phyloP scores from a whole-genome alignment of 768 basidiomycete genomes.

The Cystofilobasidium macerans region DNA sequence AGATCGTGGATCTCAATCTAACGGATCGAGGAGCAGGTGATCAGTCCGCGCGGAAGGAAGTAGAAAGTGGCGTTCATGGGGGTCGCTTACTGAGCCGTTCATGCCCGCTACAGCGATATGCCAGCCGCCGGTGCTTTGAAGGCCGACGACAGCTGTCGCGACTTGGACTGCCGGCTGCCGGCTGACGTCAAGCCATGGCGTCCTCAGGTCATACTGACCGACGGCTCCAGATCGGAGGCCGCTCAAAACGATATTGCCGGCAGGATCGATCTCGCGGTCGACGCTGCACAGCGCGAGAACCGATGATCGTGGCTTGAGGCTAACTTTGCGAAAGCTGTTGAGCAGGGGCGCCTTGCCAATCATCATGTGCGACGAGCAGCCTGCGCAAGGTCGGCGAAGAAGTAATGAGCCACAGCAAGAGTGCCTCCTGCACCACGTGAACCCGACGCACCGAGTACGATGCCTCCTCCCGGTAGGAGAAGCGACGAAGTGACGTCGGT shows the following conservation, averaged over 20 bases:
- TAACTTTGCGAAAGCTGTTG: neutral
- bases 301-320: neutral
- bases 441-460: slow-evolving; percentile 23
- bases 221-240: slow-evolving; percentile 14
- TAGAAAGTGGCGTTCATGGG: neutral
- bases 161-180: neutral
- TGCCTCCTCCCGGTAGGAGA: slow-evolving; percentile 1
- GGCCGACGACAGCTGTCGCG: slow-evolving; percentile 12
- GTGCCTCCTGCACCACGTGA: too few relatives aligned
- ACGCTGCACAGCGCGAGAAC: slow-evolving; percentile 14
- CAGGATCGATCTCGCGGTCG: slow-evolving; percentile 7
- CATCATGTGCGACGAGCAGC: slow-evolving; percentile 24
- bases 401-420: neutral
- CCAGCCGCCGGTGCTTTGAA: neutral
- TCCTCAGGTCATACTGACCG: slow-evolving; percentile 16
- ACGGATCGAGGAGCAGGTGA: neutral
- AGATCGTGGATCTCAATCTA: slow-evolving; percentile 21
- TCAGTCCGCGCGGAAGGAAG: neutral
- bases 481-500: slow-evolving; percentile 19
- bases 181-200: neutral
- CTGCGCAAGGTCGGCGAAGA: neutral
- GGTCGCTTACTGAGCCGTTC: slow-evolving; percentile 20
- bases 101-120: slow-evolving; percentile 11
- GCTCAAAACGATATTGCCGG: slow-evolving; percentile 5
- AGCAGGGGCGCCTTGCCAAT: slow-evolving; percentile 6